Base-by-base conservation (phyloP, 2,329 filamentous ascomycete species). In the Xylariaceae sp. region DNA sequence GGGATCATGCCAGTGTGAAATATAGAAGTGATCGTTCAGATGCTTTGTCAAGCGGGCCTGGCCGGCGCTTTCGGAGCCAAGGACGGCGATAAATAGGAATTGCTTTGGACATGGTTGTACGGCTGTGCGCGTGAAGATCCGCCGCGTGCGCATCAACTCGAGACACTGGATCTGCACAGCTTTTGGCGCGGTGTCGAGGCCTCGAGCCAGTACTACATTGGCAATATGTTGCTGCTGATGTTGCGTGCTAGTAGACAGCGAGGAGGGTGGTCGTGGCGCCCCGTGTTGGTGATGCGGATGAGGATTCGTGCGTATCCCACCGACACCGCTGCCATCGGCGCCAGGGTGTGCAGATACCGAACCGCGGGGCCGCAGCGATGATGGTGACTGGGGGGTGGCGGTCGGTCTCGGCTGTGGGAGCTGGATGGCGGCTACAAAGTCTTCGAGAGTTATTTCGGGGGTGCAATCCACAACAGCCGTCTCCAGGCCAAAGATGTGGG, bases 1-100 rank as follows among this genome's bases (percentile, higher is more conserved):
- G 0, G 80, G 77, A 53, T 86, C 80, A 65, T 97, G 91, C 73
- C 85, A 89, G 69, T 97, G 92, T 0, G 89, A 92, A 54, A 97
- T 85, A 67, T 91, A 89, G 61, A 97, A 86, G 59, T 88, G 83
- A 55, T 97, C 90, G 63, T 91, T 95, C 70, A 86, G 67, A 61
- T 89, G 79, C 30, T 70, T 71, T 19, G 75, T 79, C 47, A 86
- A 74, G 1, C 76, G 77, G 18, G 71, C 75, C 34, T 68, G 67
- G 2, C 76, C 77, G 18, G 71, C 75, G 1, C 47, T 54, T 34
- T 54, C 60, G 30, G 61, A 52, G 15, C 53, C 63, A 15, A 91
- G 73, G n/a, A 95, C 74, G 1, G 89, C 86, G 29, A 96, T 74
- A 59, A 96, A 85, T 22, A 96, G 74, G 67, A 96, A 95, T 26